Base-by-base conservation (phyloP, 345 rosid genomes). In the Stellera chamaejasme region DNA sequence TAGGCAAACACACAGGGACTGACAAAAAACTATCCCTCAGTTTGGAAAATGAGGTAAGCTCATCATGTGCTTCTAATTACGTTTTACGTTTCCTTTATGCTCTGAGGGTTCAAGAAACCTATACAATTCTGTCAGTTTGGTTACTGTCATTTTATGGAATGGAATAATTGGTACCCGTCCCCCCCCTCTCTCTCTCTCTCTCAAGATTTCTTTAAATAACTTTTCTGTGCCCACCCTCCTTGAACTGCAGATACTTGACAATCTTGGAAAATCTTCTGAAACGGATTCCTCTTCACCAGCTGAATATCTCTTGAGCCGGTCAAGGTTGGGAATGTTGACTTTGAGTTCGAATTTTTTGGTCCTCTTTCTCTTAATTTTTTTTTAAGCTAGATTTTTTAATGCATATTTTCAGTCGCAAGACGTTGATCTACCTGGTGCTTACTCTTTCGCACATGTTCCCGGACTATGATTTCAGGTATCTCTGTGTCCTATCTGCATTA, bases 391-490 rank as follows among this genome's bases (percentile, higher is more conserved):
- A 48, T 74, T 70, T 56, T 66, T 66, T 55, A 43, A 11, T 72
- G 63, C 39, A 56, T 47, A n/a, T 66, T 77, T 19, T 58, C 97
- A 89, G 99, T 81, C 94, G 96, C 61, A 93, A 86, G 82, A 83
- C 97, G 32, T 70, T 86, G 91, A 89, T 93, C 67, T 93, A 84
- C 83, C 75, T 93, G 77, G 87, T 89, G 75, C 99, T 93, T 67
- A 72, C 94, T 11, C 94, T 93, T 64, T 79, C 68, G 69, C 99
- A 84, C 72, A 79, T 89, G 87, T 84, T 79, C 72, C 97, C 96
- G 2, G 99, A 93, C 71, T 89, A 84, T 56, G 99, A 89, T 73
- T 93, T 93, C 91, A 93, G 99, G 97, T 92, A 88, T 45, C 65
- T 56, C 54, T 71, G 65, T 72, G 54, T 62, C 39, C 76, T 71